A percentile compares a stretch with the other conserved stretches of the same genome.
phyloP scores from a whole-genome alignment of 139 green algal genomes.

The Chlamydomonas asymmetrica region DNA sequence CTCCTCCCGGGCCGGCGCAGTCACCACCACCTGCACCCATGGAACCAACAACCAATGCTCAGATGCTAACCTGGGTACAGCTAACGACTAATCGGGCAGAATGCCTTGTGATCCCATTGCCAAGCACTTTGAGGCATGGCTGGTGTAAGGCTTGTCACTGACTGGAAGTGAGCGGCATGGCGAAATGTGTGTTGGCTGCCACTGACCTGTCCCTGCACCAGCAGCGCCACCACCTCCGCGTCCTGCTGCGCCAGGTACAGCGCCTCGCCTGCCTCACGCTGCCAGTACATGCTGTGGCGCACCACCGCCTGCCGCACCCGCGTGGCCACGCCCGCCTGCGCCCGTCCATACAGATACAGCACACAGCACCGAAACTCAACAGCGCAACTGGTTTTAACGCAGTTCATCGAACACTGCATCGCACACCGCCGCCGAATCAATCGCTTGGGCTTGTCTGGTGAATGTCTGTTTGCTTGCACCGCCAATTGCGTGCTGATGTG shows the following conservation, averaged over 20 bases:
- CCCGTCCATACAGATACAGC: background rate
- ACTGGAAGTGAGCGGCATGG: too few species aligned
- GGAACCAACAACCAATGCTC: background rate
- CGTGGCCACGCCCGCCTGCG: slow-evolving; percentile 11
- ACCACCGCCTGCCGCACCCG: slow-evolving; percentile 5
- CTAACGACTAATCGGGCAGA: background rate
- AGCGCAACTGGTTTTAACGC: too few species aligned
- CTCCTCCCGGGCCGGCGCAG: background rate
- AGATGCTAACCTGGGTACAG: background rate
- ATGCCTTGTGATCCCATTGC: too few species aligned
- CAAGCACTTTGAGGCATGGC: too few species aligned
- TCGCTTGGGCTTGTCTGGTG: too few species aligned
- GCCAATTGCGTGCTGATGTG: too few species aligned
- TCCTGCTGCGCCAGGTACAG: slow-evolving; percentile 12
- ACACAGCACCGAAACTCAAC: too few species aligned
- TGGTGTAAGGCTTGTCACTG: too few species aligned
- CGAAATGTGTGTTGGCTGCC: too few species aligned
- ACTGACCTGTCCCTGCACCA: slow-evolving; percentile 34
- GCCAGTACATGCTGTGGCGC: slow-evolving; percentile 13
- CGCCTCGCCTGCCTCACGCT: slow-evolving; percentile 25
- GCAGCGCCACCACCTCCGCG: slow-evolving; percentile 18
- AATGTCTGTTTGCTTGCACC: too few species aligned
- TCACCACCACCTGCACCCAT: slow-evolving; percentile 18
- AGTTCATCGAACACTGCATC: too few species aligned
- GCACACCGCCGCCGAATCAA: too few species aligned